These are phyloP conservation scores for Capsella bursapastoris DNA, from an alignment of 345 rosid species.

Conservation along the genomic window DNA sequence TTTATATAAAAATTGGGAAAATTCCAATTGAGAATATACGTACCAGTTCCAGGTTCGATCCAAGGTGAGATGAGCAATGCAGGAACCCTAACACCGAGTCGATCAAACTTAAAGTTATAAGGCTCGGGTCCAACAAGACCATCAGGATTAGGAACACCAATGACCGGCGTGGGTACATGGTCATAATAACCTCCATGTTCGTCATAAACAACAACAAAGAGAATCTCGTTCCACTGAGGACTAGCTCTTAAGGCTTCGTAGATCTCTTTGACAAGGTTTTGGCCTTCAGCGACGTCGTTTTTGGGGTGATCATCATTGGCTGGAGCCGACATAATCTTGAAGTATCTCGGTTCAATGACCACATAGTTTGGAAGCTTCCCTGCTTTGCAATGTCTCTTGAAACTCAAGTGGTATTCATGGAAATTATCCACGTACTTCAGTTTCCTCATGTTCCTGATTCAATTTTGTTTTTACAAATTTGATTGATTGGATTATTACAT, in stretches of 20 bases:
- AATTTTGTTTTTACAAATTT: not conserved
- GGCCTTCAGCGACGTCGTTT: slow-evolving; percentile 79
- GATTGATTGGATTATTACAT: not conserved
- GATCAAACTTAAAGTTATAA: slow-evolving; percentile 70
- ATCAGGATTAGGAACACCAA: slow-evolving; percentile 83
- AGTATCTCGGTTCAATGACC: slow-evolving; percentile 76
- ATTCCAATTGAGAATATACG: not conserved
- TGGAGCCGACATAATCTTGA: slow-evolving; percentile 56
- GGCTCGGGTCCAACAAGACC: slow-evolving; percentile 68
- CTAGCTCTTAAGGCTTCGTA: slow-evolving; percentile 80
- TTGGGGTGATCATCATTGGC: slow-evolving; percentile 91
- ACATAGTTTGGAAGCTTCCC: slow-evolving; percentile 92
- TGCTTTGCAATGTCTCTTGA: slow-evolving; percentile 71
- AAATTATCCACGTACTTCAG: slow-evolving; percentile 74
- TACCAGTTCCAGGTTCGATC: slow-evolving; percentile 86
- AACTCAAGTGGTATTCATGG: slow-evolving; percentile 62
- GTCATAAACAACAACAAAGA: slow-evolving; percentile 67
- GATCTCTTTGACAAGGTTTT: slow-evolving; percentile 75
- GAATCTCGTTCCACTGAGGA: slow-evolving; percentile 84
- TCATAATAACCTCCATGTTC: slow-evolving; percentile 96
- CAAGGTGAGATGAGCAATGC: slow-evolving; percentile 80
- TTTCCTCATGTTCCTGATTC: slow-evolving; percentile 70
- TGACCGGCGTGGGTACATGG: slow-evolving; percentile 81
- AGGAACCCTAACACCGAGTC: slow-evolving; percentile 82
- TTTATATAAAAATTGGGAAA: not conserved